Conservation (phyloP, 495 filamentous ascomycete species). For the Talaromyces wortmannii region DNA sequence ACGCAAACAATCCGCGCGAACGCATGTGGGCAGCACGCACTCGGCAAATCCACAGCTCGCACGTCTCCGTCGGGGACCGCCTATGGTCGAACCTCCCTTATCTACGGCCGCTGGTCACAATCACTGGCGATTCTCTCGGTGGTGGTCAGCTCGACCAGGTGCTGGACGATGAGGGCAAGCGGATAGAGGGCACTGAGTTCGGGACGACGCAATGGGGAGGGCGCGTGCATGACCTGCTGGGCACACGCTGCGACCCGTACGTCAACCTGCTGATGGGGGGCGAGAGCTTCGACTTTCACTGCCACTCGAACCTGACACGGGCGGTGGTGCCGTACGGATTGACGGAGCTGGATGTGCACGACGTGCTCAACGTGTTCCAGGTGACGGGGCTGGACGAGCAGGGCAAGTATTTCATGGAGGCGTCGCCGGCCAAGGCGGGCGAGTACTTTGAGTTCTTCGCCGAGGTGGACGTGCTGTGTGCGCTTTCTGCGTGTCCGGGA, state of each 20-base stretch:
- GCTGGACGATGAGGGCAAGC: conserved; percentile 27
- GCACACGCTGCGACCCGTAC: conserved; percentile 73
- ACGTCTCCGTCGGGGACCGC: conserved; percentile 62
- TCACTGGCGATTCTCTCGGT: conserved; percentile 60
- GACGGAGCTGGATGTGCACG: conserved; percentile 68
- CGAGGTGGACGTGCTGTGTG: conserved; percentile 68
- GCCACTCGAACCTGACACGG: conserved; percentile 72
- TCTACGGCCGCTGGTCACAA: conserved; percentile 65
- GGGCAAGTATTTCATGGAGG: conserved; percentile 73
- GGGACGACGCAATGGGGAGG: conserved; percentile 42
- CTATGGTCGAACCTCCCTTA: conserved; percentile 74
- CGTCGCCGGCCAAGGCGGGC: conserved; percentile 56
- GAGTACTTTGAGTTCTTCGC: conserved; percentile 75
- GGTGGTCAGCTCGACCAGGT: conserved; percentile 47
- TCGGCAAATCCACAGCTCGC: conserved; percentile 66
- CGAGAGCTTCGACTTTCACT: conserved; percentile 68
- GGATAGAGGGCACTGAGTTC: conserved; percentile 25
- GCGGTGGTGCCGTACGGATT: conserved; percentile 61
- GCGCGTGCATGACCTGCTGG: conserved; percentile 64
- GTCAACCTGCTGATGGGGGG: conserved; percentile 66
- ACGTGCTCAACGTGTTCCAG: conserved; percentile 78
- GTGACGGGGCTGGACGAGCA: conserved; percentile 66
- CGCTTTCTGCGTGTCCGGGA: conserved; percentile 56
- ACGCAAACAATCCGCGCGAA: conserved; percentile 65
- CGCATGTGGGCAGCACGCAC: conserved; percentile 76